A percentile compares a stretch with the other conserved stretches of the same genome.
phyloP scores from a whole-genome alignment of 2,329 filamentous ascomycete genomes.

The Tricladium varicosporioides region DNA sequence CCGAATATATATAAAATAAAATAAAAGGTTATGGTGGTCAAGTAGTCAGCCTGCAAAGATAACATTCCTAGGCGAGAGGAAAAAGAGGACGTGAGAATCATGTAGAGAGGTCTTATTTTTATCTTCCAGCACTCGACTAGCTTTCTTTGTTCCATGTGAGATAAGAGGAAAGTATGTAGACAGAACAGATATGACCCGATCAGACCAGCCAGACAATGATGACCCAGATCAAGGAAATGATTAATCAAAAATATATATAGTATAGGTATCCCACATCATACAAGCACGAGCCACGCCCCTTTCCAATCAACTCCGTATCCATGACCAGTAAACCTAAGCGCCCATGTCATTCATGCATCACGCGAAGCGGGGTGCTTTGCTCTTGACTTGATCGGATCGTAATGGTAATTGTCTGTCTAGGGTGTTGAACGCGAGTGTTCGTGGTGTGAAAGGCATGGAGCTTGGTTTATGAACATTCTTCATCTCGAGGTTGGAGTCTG shows the following conservation, averaged over 20 bases:
- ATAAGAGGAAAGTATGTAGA: background rate
- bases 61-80: too few species aligned
- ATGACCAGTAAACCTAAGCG: background rate
- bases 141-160: background rate
- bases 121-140: background rate
- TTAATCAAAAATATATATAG: background rate
- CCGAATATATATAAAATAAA: too few species aligned
- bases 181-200: background rate
- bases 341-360: background rate
- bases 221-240: conserved; percentile 4
- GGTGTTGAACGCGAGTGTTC: conserved; percentile 66
- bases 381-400: conserved; percentile 29
- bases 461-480: conserved; percentile 44
- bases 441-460: conserved; percentile 56
- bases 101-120: background rate
- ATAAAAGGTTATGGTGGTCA: too few species aligned
- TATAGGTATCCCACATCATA: background rate
- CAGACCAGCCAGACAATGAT: background rate
- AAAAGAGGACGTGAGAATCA: background rate
- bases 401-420: conserved; percentile 58
- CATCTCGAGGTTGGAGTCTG: conserved; percentile 53
- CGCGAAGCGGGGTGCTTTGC: conserved; percentile 8
- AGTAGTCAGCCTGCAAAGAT: too few species aligned
- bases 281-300: background rate
- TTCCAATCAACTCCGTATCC: background rate